Percentiles rank a stretch among this genome's conserved stretches.
Evolutionary conservation across 805 yeast genomes (phyloP).

Genomic region (Candida anglica): DNA sequence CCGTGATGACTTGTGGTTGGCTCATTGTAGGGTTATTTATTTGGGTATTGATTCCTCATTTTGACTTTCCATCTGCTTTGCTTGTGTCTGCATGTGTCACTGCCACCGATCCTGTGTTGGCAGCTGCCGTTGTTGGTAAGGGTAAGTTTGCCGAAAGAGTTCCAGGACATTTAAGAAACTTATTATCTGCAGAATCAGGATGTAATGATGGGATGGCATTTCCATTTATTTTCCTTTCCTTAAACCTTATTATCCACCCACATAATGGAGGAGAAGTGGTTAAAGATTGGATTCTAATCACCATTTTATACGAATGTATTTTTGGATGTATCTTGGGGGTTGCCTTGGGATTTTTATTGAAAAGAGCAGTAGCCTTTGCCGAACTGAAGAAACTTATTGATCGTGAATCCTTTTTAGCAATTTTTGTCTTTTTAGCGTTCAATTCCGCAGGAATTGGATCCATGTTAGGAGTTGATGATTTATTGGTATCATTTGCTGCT

Average conservation of each 20-base stretch:
- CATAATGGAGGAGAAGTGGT: slow-evolving; percentile 67
- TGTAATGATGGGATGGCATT: slow-evolving; percentile 97
- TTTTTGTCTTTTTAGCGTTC: slow-evolving; percentile 76
- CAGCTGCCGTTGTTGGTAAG: slow-evolving; percentile 93
- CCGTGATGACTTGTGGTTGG: slow-evolving; percentile 93
- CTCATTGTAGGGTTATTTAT: slow-evolving; percentile 73
- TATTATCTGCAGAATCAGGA: slow-evolving; percentile 82
- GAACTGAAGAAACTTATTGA: slow-evolving; percentile 69
- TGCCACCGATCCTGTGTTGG: slow-evolving; percentile 93
- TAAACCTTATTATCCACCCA: slow-evolving; percentile 62
- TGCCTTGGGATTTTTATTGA: slow-evolving; percentile 64
- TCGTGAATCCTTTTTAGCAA: slow-evolving; percentile 82
- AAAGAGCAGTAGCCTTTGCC: slow-evolving; percentile 71
- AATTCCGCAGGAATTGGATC: slow-evolving; percentile 89
- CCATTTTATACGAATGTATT: slow-evolving; percentile 76
- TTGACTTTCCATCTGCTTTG: slow-evolving; percentile 67
- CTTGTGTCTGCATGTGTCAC: slow-evolving; percentile 84
- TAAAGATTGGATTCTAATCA: slow-evolving; percentile 74
- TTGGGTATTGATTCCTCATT: slow-evolving; percentile 71
- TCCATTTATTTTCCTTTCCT: slow-evolving; percentile 75
- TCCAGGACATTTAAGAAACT: slow-evolving; percentile 86
- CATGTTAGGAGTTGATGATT: slow-evolving; percentile 82
- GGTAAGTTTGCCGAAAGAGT: slow-evolving; percentile 89
- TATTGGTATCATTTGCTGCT: slow-evolving; percentile 85
- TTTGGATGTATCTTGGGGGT: slow-evolving; percentile 77